Evolutionary conservation across 306 rosid genomes (phyloP), one percentile per base, ranked within the genome.

Genomic region (Clitoria ternatea): DNA sequence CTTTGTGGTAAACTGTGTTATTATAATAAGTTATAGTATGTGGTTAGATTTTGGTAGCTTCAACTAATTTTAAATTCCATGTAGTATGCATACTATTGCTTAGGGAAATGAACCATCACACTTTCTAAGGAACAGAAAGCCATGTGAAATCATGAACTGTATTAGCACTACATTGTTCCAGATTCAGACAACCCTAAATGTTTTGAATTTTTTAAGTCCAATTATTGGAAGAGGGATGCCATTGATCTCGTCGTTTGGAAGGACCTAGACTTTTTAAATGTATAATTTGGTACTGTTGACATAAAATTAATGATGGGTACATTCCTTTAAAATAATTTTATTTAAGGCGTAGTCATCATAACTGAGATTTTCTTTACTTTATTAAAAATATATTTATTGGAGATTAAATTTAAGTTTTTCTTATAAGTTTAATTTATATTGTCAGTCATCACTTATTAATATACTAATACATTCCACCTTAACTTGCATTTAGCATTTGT

Each of bases 91-190:
- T 18, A 19, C 35, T 27, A 39, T 29, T 17, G 36, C 32, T 67
- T 73, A 26, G 85, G 79, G 70, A 77, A 73, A 37, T 32, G 82
- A 48, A 54, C 67, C 85, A 30, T 50, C 36, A 44, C 33, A 32
- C 27, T 40, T 69, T 61, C 52, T 72, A 32, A 67, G 74, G 71
- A 49, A 68, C 82, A 61, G 77, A 77, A 18, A 8, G 64, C 70
- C 85, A 81, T 82, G 83, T 82, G 85, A 82, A 48, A 62, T 37
- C 79, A 19, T 62, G 75, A 55, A 55, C 33, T 29, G 55, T 59
- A 55, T 53, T 52, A 14, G 44, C 52, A 30, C 18, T 19, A 12
- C 33, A 48, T 24, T 9, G n/a, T 69, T 62, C 23, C 70, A 54
- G 66, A 64, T 70, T 56, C 84, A 47, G 52, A 55, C 74, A 57